Conservation (phyloP, 1,284 basidiomycete genomes). For the Fomitiporia mediterranea region DNA sequence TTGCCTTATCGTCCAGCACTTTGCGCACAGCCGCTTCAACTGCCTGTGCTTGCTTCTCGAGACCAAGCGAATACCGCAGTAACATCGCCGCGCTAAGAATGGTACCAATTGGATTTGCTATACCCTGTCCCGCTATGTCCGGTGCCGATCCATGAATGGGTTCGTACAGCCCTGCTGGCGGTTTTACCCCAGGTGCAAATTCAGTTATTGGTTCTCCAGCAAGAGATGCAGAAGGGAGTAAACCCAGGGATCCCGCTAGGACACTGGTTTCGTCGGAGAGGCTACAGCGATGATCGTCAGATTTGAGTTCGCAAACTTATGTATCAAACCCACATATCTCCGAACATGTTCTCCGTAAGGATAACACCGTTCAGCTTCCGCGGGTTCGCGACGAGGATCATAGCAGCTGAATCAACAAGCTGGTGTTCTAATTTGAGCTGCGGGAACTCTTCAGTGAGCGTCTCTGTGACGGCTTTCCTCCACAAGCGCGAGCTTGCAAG, state of each 20-base stretch:
- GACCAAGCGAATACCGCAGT: slow-evolving; percentile 89
- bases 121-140: slow-evolving; percentile 92
- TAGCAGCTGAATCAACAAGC: slow-evolving; percentile 94
- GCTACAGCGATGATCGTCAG: slow-evolving; percentile 37
- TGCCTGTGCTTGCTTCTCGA: slow-evolving; percentile 76
- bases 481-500: slow-evolving; percentile 93
- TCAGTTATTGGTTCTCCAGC: slow-evolving; percentile 81
- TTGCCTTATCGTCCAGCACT: slow-evolving; percentile 71
- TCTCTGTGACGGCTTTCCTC: slow-evolving; percentile 87
- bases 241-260: slow-evolving; percentile 95
- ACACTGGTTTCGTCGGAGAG: slow-evolving; percentile 96
- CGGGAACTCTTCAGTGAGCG: slow-evolving; percentile 80
- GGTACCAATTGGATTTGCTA: slow-evolving; percentile 96
- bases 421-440: slow-evolving; percentile 84
- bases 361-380: slow-evolving; percentile 94
- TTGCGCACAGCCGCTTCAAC: slow-evolving; percentile 89
- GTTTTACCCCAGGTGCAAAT: slow-evolving; percentile 60
- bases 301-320: neutral
- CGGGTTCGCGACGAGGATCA: slow-evolving; percentile 93
- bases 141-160: slow-evolving; percentile 96
- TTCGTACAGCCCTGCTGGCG: slow-evolving; percentile 88
- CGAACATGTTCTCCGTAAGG: slow-evolving; percentile 93
- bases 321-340: slow-evolving; percentile 77
- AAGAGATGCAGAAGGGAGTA: slow-evolving; percentile 93
- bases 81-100: slow-evolving; percentile 97